Conservation (phyloP, 1,139 yeast species). For the Zygosaccharomyces sapae region DNA sequence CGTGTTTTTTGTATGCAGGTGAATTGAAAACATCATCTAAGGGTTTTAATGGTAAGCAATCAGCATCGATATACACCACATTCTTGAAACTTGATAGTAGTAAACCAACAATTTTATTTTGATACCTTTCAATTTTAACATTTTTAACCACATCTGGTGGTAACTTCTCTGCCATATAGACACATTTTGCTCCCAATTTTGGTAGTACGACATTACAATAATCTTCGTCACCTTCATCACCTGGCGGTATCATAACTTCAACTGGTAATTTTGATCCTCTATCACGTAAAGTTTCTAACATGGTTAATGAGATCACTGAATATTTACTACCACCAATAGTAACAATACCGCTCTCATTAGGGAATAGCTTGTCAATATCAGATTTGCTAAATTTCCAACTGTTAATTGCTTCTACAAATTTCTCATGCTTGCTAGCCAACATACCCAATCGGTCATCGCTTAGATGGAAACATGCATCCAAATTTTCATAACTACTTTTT, state of each 20-base stretch:
- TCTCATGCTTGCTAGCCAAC: slow-evolving; percentile 50
- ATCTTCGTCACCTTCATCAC: slow-evolving; percentile 46
- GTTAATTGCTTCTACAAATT: slow-evolving; percentile 46
- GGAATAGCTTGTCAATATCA: slow-evolving; percentile 16
- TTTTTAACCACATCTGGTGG: slow-evolving; percentile 37
- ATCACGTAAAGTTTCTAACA: slow-evolving; percentile 52
- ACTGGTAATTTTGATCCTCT: slow-evolving; percentile 55
- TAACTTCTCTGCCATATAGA: slow-evolving; percentile 40
- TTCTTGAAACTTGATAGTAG: slow-evolving; percentile 56
- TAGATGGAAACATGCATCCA: slow-evolving; percentile 37
- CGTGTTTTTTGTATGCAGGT: slow-evolving; percentile 35
- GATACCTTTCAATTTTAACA: slow-evolving; percentile 48
- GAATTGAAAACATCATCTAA: slow-evolving; percentile 49
- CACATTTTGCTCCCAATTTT: slow-evolving; percentile 51
- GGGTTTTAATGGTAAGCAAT: slow-evolving; percentile 55
- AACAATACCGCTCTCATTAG: slow-evolving; percentile 54
- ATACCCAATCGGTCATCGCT: slow-evolving; percentile 44
- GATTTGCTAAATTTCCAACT: slow-evolving; percentile 6
- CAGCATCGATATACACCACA: slow-evolving; percentile 62
- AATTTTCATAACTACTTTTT: slow-evolving; percentile 18
- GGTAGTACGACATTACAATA: slow-evolving; percentile 55
- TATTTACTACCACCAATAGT: slow-evolving; percentile 61
- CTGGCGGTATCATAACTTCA: slow-evolving; percentile 55
- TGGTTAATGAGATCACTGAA: slow-evolving; percentile 51
- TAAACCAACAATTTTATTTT: slow-evolving; percentile 59